Base-by-base conservation (phyloP, 345 rosid species). In the Rhodamnia argentea region DNA sequence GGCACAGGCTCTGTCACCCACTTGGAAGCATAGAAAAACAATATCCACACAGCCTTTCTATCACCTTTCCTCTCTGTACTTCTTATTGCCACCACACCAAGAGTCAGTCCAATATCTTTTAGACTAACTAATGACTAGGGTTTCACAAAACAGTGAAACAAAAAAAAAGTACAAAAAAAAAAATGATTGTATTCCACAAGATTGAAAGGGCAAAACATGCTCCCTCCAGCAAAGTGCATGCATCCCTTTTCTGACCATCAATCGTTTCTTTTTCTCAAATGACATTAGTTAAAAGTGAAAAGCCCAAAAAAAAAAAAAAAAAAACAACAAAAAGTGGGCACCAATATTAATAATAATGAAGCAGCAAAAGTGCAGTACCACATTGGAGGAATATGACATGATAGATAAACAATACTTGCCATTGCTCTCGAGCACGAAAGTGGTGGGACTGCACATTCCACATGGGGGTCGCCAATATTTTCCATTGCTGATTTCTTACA, bases 21-120 rank as follows among this genome's bases (percentile, higher is more conserved):
- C 86, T 84, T 82, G 86, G 59, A 85, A 90, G 88, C 90, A 82
- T 87, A 91, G 92, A 92, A 89, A 37, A 90, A 89, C 90, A 91
- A 92, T 88, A 90, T 86, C 86, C 70, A 89, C 47, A 87, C 92
- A 91, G 91, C 91, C 82, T 90, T 84, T 51, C 52, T 40, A 64
- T 70, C 15, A 44, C 70, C 85, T 88, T 90, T 54, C 27, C 56
- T 16, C 6, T 47, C 11, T 82, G 86, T 81, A 81, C 88, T 88
- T 91, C 83, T 87, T 87, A 88, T 85, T 89, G 86, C 89, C 90
- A 91, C 90, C 89, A 87, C 86, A 86, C 75, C 47, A 53, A 84
- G 47, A 70, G 81, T 18, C 81, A 2, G 81, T 70, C 81, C 85
- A 86, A 55, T 44, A 54, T 82, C 83, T 44, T 32, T 29, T 70